These are phyloP conservation scores for Myriosclerotinia duriaeana DNA, from an alignment of 2,329 filamentous ascomycete species.

Conservation along the genomic window DNA sequence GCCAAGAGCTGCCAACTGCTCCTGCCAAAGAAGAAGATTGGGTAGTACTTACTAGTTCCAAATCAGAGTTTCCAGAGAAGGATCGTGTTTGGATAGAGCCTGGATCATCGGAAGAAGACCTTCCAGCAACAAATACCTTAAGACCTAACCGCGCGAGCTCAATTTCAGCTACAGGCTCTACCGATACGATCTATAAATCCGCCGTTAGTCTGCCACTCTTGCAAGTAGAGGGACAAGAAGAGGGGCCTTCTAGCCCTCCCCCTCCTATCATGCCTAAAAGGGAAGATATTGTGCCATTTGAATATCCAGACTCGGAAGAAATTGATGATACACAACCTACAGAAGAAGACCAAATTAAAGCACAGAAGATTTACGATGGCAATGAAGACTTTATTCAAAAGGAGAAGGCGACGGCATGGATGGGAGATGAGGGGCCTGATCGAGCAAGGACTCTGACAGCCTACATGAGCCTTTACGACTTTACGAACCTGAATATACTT, in stretches of 20 bases:
- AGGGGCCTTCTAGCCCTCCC: conserved; percentile 20
- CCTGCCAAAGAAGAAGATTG: conserved; percentile 37
- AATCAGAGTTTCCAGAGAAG: conserved; percentile 29
- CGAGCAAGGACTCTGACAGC: conserved; percentile 63
- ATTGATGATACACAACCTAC: conserved; percentile 27
- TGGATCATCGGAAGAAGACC: conserved; percentile 39
- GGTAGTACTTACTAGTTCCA: conserved; percentile 38
- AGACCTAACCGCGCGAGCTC: conserved; percentile 42
- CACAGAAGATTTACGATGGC: conserved; percentile 79
- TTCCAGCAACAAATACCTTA: conserved; percentile 25
- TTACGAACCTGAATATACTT: conserved; percentile 76
- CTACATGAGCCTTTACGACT: conserved; percentile 93
- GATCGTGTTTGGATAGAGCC: conserved; percentile 39
- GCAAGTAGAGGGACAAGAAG: conserved; percentile 49
- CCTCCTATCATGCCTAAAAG: conserved; percentile 37
- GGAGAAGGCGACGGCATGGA: conserved; percentile 77
- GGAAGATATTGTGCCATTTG: conserved; percentile 37
- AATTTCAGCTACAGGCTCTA: conserved; percentile 44
- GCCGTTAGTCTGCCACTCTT: conserved; percentile 51
- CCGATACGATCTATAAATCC: conserved; percentile 48
- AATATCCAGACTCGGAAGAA: conserved; percentile 21
- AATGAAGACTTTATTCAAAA: conserved; percentile 78
- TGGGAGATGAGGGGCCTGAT: conserved; percentile 66
- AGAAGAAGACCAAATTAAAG: conserved; percentile 70
- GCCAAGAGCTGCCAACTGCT: conserved; percentile 25